Evolutionary conservation across 2,329 filamentous ascomycete genomes (phyloP).

Genomic region (Claviceps digitariae): DNA sequence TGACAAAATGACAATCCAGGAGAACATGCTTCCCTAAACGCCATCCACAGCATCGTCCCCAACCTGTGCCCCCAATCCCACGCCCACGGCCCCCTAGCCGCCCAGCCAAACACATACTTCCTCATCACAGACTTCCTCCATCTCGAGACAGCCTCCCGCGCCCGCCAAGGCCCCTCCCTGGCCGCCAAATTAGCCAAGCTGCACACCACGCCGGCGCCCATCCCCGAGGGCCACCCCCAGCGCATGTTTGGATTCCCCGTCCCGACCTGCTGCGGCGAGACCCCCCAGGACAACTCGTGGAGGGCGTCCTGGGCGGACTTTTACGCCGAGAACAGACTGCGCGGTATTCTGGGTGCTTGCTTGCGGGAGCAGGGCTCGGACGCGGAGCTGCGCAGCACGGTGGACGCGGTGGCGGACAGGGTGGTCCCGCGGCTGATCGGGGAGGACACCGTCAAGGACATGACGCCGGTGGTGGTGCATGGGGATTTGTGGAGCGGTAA

Average conservation of each 20-base stretch:
- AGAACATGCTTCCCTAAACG: constrained; percentile 73
- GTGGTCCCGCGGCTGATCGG: constrained; percentile 70
- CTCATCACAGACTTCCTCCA: constrained; percentile 65
- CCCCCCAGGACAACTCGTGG: constrained; percentile 67
- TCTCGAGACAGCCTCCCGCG: constrained; percentile 37
- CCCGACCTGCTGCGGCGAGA: constrained; percentile 76
- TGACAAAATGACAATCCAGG: constrained; percentile 28
- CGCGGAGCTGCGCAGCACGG: constrained; percentile 42
- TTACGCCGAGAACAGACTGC: constrained; percentile 63
- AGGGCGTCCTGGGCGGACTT: constrained; percentile 69
- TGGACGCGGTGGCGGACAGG: constrained; percentile 46
- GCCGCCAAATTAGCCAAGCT: constrained; percentile 66
- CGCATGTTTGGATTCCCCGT: constrained; percentile 74
- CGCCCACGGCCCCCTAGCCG: constrained; percentile 50
- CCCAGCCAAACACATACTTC: constrained; percentile 36
- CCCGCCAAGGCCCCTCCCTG: constrained; percentile 39
- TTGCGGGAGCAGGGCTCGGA: constrained; percentile 52
- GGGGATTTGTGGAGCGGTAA: constrained; percentile 95
- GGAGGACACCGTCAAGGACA: constrained; percentile 45
- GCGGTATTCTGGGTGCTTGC: constrained; percentile 46
- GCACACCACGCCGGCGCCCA: constrained; percentile 61
- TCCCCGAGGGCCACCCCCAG: constrained; percentile 40
- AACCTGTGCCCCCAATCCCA: constrained; percentile 63
- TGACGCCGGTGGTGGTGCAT: constrained; percentile 72
- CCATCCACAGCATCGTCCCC: constrained; percentile 59